These are phyloP conservation scores for Alternaria viburni DNA, from an alignment of 2,329 filamentous ascomycete genomes.

Conservation along the genomic window DNA sequence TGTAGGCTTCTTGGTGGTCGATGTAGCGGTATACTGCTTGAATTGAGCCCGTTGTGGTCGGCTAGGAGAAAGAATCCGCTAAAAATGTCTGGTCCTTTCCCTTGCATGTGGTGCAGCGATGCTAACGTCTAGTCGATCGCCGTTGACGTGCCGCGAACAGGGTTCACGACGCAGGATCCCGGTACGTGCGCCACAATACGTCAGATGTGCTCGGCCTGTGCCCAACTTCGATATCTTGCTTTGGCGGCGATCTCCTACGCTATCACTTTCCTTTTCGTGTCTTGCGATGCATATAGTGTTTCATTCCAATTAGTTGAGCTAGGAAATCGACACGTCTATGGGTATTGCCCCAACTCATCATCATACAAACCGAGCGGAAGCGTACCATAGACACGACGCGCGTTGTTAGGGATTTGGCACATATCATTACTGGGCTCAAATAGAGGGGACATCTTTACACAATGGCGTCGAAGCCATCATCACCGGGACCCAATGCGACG, in stretches of 20 bases:
- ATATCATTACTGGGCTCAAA: neutral
- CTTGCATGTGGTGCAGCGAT: neutral
- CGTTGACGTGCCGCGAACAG: slow-evolving; percentile 25
- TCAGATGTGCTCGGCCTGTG: slow-evolving; percentile 35
- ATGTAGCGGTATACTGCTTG: neutral
- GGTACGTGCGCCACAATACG: slow-evolving; percentile 40
- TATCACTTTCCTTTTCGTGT: neutral
- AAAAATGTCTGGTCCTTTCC: neutral
- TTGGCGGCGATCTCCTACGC: slow-evolving; percentile 10
- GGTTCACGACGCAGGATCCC: slow-evolving; percentile 22
- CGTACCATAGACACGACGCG: neutral
- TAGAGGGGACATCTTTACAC: neutral
- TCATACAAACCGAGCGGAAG: neutral
- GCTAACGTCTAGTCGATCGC: slow-evolving; percentile 20
- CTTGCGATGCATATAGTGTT: neutral
- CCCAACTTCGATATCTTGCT: slow-evolving; percentile 42
- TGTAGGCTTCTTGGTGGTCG: neutral
- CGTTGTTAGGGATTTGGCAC: neutral
- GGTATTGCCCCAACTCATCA: neutral
- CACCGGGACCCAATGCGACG: slow-evolving; percentile 31
- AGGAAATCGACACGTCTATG: neutral
- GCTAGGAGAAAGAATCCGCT: neutral
- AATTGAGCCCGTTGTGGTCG: neutral
- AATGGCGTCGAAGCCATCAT: slow-evolving; percentile 37
- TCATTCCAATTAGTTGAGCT: neutral